A percentile compares a stretch with the other conserved stretches of the same genome.
Evolutionary conservation across 1,139 yeast genomes (phyloP).

Genomic region (Debaryomyces fabryi): DNA sequence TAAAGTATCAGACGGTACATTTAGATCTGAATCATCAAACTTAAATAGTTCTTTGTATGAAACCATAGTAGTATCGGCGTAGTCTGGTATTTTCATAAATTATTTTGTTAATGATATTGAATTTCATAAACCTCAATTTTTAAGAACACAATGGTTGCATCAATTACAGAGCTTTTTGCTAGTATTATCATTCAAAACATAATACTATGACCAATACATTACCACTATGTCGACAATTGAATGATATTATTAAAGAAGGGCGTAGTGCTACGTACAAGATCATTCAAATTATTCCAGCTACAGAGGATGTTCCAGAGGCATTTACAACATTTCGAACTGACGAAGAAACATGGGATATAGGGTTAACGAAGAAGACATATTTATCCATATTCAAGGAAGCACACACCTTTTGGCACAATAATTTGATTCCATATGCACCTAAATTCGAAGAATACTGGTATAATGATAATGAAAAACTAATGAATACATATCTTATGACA

Average conservation of each 20-base stretch:
- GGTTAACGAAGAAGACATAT: slow-evolving; percentile 35
- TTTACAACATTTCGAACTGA: slow-evolving; percentile 17
- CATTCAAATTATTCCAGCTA: slow-evolving; percentile 26
- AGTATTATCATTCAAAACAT: not conserved
- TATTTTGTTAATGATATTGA: not conserved
- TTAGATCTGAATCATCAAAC: slow-evolving; percentile 3
- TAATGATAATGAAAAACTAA: not conserved
- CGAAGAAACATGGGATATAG: slow-evolving; percentile 33
- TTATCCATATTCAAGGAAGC: slow-evolving; percentile 36
- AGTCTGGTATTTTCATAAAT: not conserved
- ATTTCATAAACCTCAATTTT: slow-evolving; percentile 2
- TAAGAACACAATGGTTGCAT: slow-evolving; percentile 13
- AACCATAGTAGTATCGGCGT: slow-evolving; percentile 8
- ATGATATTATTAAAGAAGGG: slow-evolving; percentile 13
- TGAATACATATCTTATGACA: slow-evolving; percentile 27
- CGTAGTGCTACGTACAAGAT: slow-evolving; percentile 17
- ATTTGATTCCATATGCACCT: slow-evolving; percentile 4
- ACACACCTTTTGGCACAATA: slow-evolving; percentile 35
- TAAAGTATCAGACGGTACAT: slow-evolving; percentile 30
- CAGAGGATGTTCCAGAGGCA: slow-evolving; percentile 10
- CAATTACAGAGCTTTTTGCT: not conserved
- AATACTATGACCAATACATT: not conserved
- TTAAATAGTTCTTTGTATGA: slow-evolving; percentile 9
- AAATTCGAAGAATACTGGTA: not conserved
- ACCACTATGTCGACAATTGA: slow-evolving; percentile 12